Evolutionary conservation across 257 asterid genomes (phyloP).

Genomic region (Jaltomata sinuosa): DNA sequence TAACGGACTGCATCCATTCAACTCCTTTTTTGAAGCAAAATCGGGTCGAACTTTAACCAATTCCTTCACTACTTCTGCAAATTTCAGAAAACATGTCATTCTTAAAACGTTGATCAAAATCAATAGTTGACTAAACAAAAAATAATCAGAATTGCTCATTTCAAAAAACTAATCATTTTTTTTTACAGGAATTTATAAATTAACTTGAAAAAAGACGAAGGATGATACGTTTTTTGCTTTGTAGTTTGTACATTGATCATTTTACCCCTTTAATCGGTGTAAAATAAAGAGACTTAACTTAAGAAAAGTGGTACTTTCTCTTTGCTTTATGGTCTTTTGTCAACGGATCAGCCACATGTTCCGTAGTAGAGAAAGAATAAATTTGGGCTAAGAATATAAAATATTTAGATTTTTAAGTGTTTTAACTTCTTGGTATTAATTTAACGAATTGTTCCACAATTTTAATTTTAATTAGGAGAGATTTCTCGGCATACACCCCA

Average conservation of each 20-base stretch:
- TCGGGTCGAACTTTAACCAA: slow-evolving; percentile 28
- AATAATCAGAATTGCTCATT: too few species aligned
- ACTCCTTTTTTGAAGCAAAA: slow-evolving; percentile 23
- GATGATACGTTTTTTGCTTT: not conserved
- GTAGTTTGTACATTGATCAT: not conserved
- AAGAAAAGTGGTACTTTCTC: too few species aligned
- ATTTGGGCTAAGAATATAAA: too few species aligned
- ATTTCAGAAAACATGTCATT: too few species aligned
- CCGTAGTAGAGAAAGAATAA: not conserved
- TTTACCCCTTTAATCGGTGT: not conserved
- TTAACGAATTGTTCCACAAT: not conserved
- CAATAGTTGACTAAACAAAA: too few species aligned
- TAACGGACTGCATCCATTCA: slow-evolving; percentile 29
- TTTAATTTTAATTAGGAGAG: not conserved
- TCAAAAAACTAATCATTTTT: not conserved
- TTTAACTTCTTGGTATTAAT: too few species aligned
- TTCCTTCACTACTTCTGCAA: slow-evolving; percentile 35
- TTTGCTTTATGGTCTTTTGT: too few species aligned
- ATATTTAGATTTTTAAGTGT: too few species aligned
- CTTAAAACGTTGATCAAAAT: not conserved
- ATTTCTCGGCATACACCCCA: not conserved
- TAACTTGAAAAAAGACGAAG: not conserved
- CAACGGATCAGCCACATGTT: too few species aligned
- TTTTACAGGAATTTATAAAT: not conserved
- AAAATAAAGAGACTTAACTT: not conserved